Evolutionary conservation across 192 early-diverging fungal species (phyloP), one percentile per base, ranked within the genome.

Genomic region (Gaertneriomyces semiglobifer): DNA sequence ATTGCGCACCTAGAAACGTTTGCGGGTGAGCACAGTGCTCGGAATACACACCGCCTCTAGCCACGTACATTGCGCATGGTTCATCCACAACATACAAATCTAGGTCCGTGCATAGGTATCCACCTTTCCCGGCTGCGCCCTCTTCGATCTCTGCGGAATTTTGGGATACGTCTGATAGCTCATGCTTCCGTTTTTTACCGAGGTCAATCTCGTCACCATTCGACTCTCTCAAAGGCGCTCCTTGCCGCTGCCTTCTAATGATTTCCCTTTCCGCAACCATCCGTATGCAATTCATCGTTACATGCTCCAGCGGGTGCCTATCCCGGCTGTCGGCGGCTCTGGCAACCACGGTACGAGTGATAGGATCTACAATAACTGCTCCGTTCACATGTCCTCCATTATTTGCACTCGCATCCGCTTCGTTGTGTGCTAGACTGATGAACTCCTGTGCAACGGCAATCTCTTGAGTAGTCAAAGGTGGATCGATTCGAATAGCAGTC

Each of bases 61-160:
- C 25, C 45, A 67, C 78, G 74, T 76, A 87, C 94, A 95, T 97
- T 16, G 84, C 83, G 55, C 94, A 97, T 5, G 94, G 94, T 63
- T 97, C 93, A 45, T 85, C 81, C 10, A 84, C 80, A 44, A 92
- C 58, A 75, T 90, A 97, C 33, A 92, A 70, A 65, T 97, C 93
- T 25, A 90, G 77, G 4, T 86, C 91, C 8, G 84, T 93, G 64
- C 92, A 94, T 19, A 95, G 71, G 67, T 97, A 95, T 39, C 80
- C 68, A 48, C 66, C 57, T 33, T 71, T 63, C 39, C 56, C 62
- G 6, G 51, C 65, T 39, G 5, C 11, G 20, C 16, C 48, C n/a
- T 11, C 50, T 20, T 60, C 66, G 53, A 53, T 57, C 41, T 20
- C 50, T 65, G 69, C 10, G 1, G 25, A 33, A 33, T 33, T 33